Evolutionary conservation across 148 eudicot species (phyloP), one percentile per base, ranked within the genome.

Genomic region (Silene latifolia): DNA sequence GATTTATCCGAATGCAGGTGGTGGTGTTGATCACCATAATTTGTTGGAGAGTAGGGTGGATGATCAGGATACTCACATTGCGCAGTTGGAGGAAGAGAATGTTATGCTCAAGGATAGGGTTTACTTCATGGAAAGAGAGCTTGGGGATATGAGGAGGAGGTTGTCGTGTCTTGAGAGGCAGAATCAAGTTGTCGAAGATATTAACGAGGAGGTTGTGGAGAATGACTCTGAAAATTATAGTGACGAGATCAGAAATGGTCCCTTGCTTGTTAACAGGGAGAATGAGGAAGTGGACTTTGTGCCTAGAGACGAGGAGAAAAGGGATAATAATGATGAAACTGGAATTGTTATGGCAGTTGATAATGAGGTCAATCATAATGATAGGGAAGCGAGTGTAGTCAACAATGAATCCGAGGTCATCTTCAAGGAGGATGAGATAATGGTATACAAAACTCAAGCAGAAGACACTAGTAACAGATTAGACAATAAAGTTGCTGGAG

Each of bases 111-210:
- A 92, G 84, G 94, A 90, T 82, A 87, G 93, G 77, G 79, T 95
- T 72, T 92, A 89, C 78, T 82, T 89, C 81, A 90, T 95, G 94
- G 99, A 95, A 85, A 88, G 90, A 84, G 97, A 95, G 85, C 77
- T 95, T 69, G 88, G 86, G 65, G 93, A 92, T 23, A 72, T 95
- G 78, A 87, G 92, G 85, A 89, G 88, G 83, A 87, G 99, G 84
- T 51, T 95, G 88, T 74, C 67, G 68, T 77, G 35, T 80, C 86
- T 95, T 24, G 97, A 95, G 87, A 90, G 89, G 86, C 83, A 79
- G 64, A 82, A 74, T 75, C 82, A 84, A 63, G 83, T 79, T 7
- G 89, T 71, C 4, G 88, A 77, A 56, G 93, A 82, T 67, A 71
- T 85, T n/a, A 77, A 86, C 58, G 93, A 90, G 80, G 94, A 87